Conservation (phyloP, 805 yeast species). For the Candida chauliodis region DNA sequence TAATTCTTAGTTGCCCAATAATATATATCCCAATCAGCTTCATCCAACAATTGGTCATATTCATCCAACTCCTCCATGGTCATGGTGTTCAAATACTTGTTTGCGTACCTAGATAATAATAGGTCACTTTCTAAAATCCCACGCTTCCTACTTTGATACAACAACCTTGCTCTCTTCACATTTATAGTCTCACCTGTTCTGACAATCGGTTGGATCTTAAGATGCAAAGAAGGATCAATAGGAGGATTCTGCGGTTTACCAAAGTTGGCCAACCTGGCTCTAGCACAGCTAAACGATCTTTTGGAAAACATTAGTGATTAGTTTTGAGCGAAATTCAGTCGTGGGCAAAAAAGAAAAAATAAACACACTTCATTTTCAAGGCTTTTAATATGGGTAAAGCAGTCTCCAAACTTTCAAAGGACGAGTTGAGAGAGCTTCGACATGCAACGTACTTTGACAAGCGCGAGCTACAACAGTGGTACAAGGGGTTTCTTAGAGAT, state of each 20-base stretch:
- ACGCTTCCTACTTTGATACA: conserved; percentile 90
- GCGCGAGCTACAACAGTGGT: conserved; percentile 97
- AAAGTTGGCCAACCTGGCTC: conserved; percentile 19
- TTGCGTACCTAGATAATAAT: conserved; percentile 79
- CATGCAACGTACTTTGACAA: conserved; percentile 88
- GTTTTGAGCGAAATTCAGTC: background rate
- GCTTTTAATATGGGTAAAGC: conserved; percentile 76
- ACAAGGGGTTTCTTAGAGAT: conserved; percentile 90
- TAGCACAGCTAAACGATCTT: background rate
- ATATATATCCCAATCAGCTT: conserved; percentile 98
- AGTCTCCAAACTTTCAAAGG: conserved; percentile 87
- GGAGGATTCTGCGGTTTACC: conserved; percentile 44
- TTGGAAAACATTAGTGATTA: background rate
- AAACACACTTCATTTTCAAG: conserved; percentile 1
- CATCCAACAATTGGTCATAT: conserved; percentile 81
- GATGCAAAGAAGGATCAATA: conserved; percentile 18
- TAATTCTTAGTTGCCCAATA: conserved; percentile 94
- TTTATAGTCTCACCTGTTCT: conserved; percentile 72
- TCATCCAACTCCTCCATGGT: conserved; percentile 69
- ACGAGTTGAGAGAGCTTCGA: conserved; percentile 78
- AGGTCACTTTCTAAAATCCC: conserved; percentile 94
- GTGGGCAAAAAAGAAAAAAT: background rate
- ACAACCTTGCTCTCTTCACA: conserved; percentile 77
- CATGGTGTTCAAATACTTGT: conserved; percentile 60
- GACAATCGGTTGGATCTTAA: conserved; percentile 75